Evolutionary conservation across 1,139 yeast species (phyloP).

Genomic region (Candida sp.): DNA sequence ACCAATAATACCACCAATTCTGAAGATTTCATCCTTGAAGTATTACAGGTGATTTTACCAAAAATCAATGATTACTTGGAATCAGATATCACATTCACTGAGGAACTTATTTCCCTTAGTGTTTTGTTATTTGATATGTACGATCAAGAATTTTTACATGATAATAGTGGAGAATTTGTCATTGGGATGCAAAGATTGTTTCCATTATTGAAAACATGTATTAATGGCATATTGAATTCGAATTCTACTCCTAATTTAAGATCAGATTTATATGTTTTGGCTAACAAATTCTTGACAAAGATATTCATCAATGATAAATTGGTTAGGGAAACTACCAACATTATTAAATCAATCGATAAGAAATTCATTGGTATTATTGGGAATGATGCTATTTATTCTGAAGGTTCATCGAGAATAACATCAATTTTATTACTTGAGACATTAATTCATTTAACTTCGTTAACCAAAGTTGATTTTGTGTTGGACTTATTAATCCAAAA

Average conservation of each 20-base stretch:
- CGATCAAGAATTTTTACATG: constrained; percentile 34
- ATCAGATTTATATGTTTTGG: constrained; percentile 73
- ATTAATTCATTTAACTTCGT: constrained; percentile 55
- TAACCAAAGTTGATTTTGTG: constrained; percentile 49
- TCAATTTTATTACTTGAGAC: constrained; percentile 73
- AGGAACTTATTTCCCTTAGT: constrained; percentile 72
- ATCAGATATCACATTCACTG: constrained; percentile 63
- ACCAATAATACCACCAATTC: constrained; percentile 44
- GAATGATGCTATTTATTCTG: constrained; percentile 78
- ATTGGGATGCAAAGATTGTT: constrained; percentile 47
- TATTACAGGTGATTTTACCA: constrained; percentile 73
- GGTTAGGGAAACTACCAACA: constrained; percentile 45
- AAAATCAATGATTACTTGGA: constrained; percentile 74
- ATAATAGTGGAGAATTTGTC: constrained; percentile 25
- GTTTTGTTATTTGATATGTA: constrained; percentile 69
- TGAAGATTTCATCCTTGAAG: constrained; percentile 63
- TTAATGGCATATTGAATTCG: constrained; percentile 70
- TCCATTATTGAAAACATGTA: constrained; percentile 69
- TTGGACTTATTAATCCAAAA: constrained; percentile 60
- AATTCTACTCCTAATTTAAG: constrained; percentile 66
- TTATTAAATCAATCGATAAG: constrained; percentile 58
- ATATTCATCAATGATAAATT: constrained; percentile 37
- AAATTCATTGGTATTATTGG: constrained; percentile 63
- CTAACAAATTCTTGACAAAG: constrained; percentile 60
- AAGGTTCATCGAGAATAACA: constrained; percentile 74